Evolutionary conservation across 495 filamentous ascomycete species (phyloP).

Genomic region (Ascobolus immersus): DNA sequence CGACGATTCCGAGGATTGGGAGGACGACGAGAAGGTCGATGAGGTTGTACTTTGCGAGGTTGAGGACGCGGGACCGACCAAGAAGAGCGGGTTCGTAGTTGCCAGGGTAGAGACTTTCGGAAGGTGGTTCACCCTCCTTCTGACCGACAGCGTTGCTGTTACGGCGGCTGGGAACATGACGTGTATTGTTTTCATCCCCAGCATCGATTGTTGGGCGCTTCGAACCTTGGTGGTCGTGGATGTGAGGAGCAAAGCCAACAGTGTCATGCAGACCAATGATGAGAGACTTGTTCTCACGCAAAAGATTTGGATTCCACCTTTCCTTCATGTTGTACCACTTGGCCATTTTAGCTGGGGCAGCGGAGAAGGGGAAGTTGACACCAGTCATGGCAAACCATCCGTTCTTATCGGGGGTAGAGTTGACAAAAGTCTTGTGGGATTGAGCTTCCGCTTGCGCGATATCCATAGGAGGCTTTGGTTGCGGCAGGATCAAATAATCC

Average conservation of each 20-base stretch:
- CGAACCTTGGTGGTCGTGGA: too few relatives aligned
- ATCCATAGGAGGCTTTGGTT: conserved; percentile 45
- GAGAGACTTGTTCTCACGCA: too few relatives aligned
- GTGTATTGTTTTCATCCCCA: too few relatives aligned
- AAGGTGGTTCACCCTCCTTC: conserved; percentile 6
- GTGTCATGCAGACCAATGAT: too few relatives aligned
- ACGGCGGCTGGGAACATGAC: too few relatives aligned
- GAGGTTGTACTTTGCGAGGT: conserved; percentile 27
- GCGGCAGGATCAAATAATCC: conserved; percentile 56
- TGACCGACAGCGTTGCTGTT: too few relatives aligned
- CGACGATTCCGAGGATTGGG: conserved; percentile 21
- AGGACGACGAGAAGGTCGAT: conserved; percentile 26
- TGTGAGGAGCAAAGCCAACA: too few relatives aligned
- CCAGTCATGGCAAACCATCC: conserved; percentile 92
- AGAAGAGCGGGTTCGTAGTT: too few relatives aligned
- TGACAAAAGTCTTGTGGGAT: conserved; percentile 51
- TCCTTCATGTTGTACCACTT: neutral
- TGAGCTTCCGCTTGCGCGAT: conserved; percentile 26
- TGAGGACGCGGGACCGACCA: too few relatives aligned
- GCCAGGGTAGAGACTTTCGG: too few relatives aligned
- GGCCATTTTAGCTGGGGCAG: neutral
- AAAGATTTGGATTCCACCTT: too few relatives aligned
- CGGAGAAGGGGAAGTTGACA: conserved; percentile 44
- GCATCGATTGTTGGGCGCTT: too few relatives aligned
- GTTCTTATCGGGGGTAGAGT: conserved; percentile 55